A percentile compares a stretch with the other conserved stretches of the same genome.
These are phyloP conservation scores for Naganishia sp. DNA, from an alignment of 1,284 basidiomycete species.

Conservation along the genomic window DNA sequence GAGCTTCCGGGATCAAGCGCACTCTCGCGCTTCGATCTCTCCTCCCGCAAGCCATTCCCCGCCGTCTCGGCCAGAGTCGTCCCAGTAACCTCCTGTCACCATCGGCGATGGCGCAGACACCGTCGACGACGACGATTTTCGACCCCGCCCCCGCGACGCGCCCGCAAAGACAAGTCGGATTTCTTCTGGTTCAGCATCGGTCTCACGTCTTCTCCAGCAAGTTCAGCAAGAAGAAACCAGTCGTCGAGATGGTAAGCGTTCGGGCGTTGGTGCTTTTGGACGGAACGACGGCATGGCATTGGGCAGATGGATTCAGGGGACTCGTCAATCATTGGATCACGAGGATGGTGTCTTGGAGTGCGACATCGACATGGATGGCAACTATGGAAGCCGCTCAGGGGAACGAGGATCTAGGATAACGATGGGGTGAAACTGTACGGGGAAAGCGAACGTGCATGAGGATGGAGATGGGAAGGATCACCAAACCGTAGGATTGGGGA, in stretches of 20 bases:
- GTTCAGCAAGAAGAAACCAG: slow-evolving; percentile 30
- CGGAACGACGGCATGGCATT: slow-evolving; percentile 1
- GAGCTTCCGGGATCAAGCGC: neutral
- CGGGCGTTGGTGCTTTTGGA: neutral
- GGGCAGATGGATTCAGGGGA: neutral
- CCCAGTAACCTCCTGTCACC: neutral
- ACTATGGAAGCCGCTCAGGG: neutral
- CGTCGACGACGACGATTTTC: slow-evolving; percentile 7
- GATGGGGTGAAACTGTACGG: neutral
- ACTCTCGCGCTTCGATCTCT: neutral
- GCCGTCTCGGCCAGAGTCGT: slow-evolving; percentile 13
- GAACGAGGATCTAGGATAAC: neutral
- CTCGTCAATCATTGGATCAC: no score
- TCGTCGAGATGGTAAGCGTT: slow-evolving; percentile 33
- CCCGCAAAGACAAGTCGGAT: neutral
- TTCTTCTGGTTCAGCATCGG: slow-evolving; percentile 4
- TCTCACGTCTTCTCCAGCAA: slow-evolving; percentile 31
- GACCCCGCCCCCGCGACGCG: neutral
- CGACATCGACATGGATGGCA: neutral
- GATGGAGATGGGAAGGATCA: neutral
- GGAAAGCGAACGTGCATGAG: neutral
- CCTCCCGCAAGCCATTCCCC: neutral
- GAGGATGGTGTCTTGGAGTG: neutral
- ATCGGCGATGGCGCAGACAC: slow-evolving; percentile 11
- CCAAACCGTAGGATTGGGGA: no score